Base-by-base conservation (phyloP, 208 protist species). In the Leishmania martiniquensis region DNA sequence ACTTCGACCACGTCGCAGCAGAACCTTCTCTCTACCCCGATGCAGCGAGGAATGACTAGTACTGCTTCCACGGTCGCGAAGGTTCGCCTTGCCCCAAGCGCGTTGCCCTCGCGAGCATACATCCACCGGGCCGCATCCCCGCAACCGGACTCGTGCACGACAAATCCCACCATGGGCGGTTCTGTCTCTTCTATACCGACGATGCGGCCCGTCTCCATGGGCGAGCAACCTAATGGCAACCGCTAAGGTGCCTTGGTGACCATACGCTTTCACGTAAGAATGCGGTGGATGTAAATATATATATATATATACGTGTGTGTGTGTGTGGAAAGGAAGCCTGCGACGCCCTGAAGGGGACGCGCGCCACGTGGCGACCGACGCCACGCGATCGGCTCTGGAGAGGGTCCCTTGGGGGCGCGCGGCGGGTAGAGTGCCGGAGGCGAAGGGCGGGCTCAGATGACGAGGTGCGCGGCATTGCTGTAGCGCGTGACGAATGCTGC, bases 1-100 rank as follows among this genome's bases (percentile, higher is more conserved):
- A 68, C 72, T 10, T 80, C 70, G 32, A 72, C 32, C 17, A 74
- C 72, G 47, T 84, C 80, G 52, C 75, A 81, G 32, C 75, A 69
- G 3, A 72, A 83, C 60, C 60, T 77, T 42, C 47, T 25, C 0
- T 55, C 69, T 7, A 37, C 74, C 20, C 29, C 68, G 51, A 72
- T 76, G 79, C 60, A 57, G 34, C 20, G 72, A n/a, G 72, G 59
- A 4, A 22, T 76, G 54, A 20, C 59, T 7, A 39, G 71, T 2
- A 75, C 12, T 15, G 42, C 72, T 2, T 34, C 44, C 12, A 34
- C 45, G 6, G 60, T 49, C 15, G 70, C 74, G 15, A 83, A 79
- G 74, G 74, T 29, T 37, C 79, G 79, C 49, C 49, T 78, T 34
- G 44, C 55, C 68, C 15, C 57, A 45, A 63, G 42, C 42, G 67